phyloP scores from a whole-genome alignment of 495 filamentous ascomycete genomes.

The Annulohypoxylon bovei region DNA sequence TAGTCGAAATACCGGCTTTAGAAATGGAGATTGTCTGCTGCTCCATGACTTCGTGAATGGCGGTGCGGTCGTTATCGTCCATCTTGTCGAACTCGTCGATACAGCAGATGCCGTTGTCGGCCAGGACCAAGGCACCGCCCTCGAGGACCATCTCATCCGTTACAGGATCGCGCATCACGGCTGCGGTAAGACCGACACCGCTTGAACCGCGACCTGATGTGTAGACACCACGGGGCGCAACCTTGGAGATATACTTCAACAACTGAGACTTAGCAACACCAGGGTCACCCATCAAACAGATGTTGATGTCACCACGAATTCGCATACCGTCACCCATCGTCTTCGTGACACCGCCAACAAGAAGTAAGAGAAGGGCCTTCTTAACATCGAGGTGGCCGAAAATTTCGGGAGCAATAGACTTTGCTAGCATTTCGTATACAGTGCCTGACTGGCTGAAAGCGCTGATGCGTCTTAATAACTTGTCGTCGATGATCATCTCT shows the following conservation, averaged over 20 bases:
- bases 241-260: constrained; percentile 97
- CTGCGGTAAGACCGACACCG: constrained; percentile 96
- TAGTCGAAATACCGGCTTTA: constrained; percentile 96
- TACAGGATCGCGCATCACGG: constrained; percentile 97
- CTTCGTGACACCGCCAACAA: constrained; percentile 97
- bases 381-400: constrained; percentile 97
- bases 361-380: constrained; percentile 91
- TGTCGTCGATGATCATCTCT: constrained; percentile 77
- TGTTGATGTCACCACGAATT: constrained; percentile 98
- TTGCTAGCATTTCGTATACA: constrained; percentile 92
- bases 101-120: constrained; percentile 98
- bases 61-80: constrained; percentile 95
- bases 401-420: constrained; percentile 97
- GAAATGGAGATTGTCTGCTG: constrained; percentile 99
- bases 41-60: constrained; percentile 99
- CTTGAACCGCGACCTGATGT: constrained; percentile 96
- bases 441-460: constrained; percentile 83
- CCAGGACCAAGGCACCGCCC: constrained; percentile 93
- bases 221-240: constrained; percentile 96
- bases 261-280: constrained; percentile 99
- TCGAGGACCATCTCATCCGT: constrained; percentile 99
- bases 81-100: constrained; percentile 99
- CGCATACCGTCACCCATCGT: constrained; percentile 98
- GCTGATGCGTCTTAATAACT: constrained; percentile 81
- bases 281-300: constrained; percentile 98